phyloP scores from a whole-genome alignment of 345 rosid species.

The Heritiera littoralis region DNA sequence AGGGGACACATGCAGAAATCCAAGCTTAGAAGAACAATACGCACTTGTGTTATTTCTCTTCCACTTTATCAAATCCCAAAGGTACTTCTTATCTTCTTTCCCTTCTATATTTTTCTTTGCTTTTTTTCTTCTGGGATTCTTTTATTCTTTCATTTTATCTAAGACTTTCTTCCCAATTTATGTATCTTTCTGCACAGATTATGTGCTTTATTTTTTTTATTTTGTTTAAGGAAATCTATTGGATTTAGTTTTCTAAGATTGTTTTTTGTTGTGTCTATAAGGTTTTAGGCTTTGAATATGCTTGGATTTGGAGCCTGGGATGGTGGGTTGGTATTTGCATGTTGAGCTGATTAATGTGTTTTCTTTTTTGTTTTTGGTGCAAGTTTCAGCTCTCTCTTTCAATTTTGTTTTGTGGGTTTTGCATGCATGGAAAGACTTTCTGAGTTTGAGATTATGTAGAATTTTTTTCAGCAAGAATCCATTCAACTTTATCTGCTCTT shows the following conservation, averaged over 20 bases:
- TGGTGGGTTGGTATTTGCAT: slow-evolving; percentile 19
- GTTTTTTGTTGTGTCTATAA: slow-evolving; percentile 13
- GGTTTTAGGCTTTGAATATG: background rate
- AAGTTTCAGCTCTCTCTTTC: background rate
- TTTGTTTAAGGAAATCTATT: background rate
- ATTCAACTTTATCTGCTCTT: background rate
- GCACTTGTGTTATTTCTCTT: slow-evolving; percentile 23
- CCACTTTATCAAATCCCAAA: slow-evolving; percentile 20
- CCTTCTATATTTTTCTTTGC: slow-evolving; percentile 18
- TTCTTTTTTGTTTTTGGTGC: background rate
- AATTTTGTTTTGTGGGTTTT: background rate
- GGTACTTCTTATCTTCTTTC: slow-evolving; percentile 18
- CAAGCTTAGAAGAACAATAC: slow-evolving; percentile 21
- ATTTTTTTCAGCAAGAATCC: slow-evolving; percentile 8
- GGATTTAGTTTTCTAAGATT: background rate
- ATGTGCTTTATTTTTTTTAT: background rate
- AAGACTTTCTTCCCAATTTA: background rate
- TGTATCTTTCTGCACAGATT: slow-evolving; percentile 7
- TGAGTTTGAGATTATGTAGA: background rate
- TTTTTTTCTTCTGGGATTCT: background rate
- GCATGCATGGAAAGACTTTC: slow-evolving; percentile 11
- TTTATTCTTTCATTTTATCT: background rate
- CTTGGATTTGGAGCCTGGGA: slow-evolving; percentile 22
- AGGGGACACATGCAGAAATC: slow-evolving; percentile 26
- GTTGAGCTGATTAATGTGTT: background rate